These are phyloP conservation scores for Candida ipomoeae DNA, from an alignment of 805 yeast genomes.

Conservation along the genomic window DNA sequence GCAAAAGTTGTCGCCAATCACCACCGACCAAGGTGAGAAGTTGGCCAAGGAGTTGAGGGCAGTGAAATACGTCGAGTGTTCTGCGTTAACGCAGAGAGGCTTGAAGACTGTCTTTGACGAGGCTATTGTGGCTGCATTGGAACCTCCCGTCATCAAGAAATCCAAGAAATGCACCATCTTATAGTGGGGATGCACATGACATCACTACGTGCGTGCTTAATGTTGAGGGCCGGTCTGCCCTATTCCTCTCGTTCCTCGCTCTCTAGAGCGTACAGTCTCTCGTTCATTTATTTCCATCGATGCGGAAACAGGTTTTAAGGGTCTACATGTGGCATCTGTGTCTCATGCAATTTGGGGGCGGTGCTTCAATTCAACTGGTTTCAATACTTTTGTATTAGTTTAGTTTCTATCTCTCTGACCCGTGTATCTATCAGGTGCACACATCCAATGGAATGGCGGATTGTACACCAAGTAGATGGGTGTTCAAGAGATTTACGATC, in stretches of 20 bases:
- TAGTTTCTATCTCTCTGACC: slow-evolving; percentile 3
- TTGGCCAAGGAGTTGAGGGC: slow-evolving; percentile 93
- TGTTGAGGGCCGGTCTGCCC: background rate
- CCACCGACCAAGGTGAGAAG: slow-evolving; percentile 84
- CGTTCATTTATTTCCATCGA: background rate
- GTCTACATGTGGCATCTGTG: slow-evolving; percentile 3
- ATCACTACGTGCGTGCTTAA: background rate
- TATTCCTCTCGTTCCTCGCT: slow-evolving; percentile 3
- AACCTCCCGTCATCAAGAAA: slow-evolving; percentile 86
- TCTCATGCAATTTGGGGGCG: slow-evolving; percentile 1
- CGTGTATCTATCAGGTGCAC: background rate
- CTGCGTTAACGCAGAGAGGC: slow-evolving; percentile 95
- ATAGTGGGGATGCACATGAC: slow-evolving; percentile 29
- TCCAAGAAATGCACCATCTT: slow-evolving; percentile 83
- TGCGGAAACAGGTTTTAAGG: slow-evolving; percentile 4
- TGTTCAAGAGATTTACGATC: background rate
- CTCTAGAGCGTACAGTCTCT: slow-evolving; percentile 2
- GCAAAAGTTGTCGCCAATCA: slow-evolving; percentile 83
- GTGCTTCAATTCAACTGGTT: slow-evolving; percentile 5
- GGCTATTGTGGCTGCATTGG: slow-evolving; percentile 96
- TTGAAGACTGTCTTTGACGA: slow-evolving; percentile 97
- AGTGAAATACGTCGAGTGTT: slow-evolving; percentile 95
- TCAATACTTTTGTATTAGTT: slow-evolving; percentile 2
- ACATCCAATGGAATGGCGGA: slow-evolving; percentile 1
- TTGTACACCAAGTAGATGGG: background rate